Percentiles rank a stretch among this genome's conserved stretches.
Evolutionary conservation across 148 eudicot species (phyloP).

Genomic region (Arbutus unedo): DNA sequence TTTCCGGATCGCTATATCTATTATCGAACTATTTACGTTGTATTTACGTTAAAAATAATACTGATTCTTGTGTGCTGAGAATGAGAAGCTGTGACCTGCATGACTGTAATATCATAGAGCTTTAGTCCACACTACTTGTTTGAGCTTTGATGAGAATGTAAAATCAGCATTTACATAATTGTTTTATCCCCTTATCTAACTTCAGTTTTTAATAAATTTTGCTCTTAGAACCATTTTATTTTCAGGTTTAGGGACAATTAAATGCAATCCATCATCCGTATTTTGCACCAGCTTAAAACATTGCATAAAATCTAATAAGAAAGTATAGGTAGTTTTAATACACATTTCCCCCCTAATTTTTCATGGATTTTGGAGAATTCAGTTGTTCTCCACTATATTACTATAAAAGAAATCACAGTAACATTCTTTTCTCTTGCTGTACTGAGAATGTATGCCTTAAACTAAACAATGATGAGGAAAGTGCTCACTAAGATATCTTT

Average conservation of each 20-base stretch:
- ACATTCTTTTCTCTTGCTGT: neutral
- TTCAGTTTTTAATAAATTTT: neutral
- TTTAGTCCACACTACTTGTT: neutral
- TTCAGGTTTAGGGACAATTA: neutral
- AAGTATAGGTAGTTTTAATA: neutral
- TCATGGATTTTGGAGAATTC: neutral
- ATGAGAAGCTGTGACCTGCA: neutral
- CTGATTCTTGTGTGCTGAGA: slow-evolving; percentile 7
- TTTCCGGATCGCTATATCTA: neutral
- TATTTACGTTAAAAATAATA: neutral
- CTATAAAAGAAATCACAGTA: neutral
- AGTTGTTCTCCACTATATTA: too few species aligned
- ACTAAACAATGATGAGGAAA: too few species aligned
- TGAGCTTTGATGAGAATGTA: neutral
- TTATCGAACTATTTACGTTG: too few species aligned
- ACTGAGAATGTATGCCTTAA: neutral
- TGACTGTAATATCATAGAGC: neutral
- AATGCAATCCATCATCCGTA: neutral
- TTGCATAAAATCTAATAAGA: neutral
- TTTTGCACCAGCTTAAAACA: neutral
- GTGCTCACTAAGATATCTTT: too few species aligned
- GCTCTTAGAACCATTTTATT: neutral
- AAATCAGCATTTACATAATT: neutral
- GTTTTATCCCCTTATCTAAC: neutral
- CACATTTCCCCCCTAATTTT: neutral